Evolutionary conservation across 2,329 filamentous ascomycete genomes (phyloP), one percentile per base, ranked within the genome.

Genomic region (Microsporum canis): DNA sequence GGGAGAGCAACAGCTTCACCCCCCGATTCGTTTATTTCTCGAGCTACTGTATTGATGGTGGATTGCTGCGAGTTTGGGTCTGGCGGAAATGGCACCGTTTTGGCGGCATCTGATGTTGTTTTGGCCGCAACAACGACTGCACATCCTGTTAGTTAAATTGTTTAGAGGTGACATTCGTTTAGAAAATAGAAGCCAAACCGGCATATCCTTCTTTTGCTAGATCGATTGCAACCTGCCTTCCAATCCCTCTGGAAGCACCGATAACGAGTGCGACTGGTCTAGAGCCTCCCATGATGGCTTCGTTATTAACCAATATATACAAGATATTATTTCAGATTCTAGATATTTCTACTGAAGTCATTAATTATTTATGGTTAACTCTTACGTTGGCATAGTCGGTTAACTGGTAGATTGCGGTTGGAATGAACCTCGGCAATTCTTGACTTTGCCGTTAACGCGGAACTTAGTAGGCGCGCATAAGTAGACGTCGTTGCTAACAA

Each of bases 171-270:
- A 29, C n/a, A 6, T 31, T 31, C n/a, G 14, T 34, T 59, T 17
- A 43, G 8, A 51, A 38, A 29, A 7, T 17, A 41, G 10, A 2
- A n/a, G 65, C 67, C 17, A 56, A 75, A 89, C 89, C 87, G 60
- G 80, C 77, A 70, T 91, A 92, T 41, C 84, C 85, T 65, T 85
- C 80, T 66, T 77, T 83, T 5, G 88, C 87, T 2, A 95, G 78
- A 69, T 90, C 87, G 67, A 95, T 81, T 61, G 89, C 88, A 43
- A 94, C 79, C 71, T 94, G 89, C 45, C 88, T 79, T 53, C 89
- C 89, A 65, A 95, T 92, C 41, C 89, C 89, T 63, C 89, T 78
- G 0, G 88, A 91, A 1, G 87, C 88, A 43, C 88, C 88, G 23
- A 91, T 80, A 3, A 92, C 78, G 23, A 91, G 78, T 23, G 87